Evolutionary conservation across 768 basidiomycete genomes (phyloP), one percentile per base, ranked within the genome.

Genomic region (Hygrocybe punicea): DNA sequence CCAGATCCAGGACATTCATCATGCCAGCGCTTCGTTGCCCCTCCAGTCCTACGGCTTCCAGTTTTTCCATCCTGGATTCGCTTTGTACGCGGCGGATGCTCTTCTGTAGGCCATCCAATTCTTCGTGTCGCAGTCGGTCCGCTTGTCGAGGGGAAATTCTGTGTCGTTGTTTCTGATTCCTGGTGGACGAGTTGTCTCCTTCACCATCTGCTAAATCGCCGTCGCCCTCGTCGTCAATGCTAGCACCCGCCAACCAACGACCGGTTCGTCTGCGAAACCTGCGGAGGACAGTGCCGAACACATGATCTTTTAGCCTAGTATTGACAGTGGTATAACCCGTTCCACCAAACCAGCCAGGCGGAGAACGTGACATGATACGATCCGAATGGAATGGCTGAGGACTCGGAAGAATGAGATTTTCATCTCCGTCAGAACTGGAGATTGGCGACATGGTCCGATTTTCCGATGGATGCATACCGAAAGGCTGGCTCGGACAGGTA

Each of bases 261-360:
- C 71, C 76, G 9, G 75, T 73, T 34, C 82, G 81, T 61, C 83
- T 81, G 37, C 81, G 79, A 57, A 93, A 82, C 57, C 90, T 80
- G 48, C 86, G 84, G 59, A 98, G 76, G 33, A 98, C 85, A 16
- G 91, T 89, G 58, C 84, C 89, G 68, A 99, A 96, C 46, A 99
- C 93, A 63, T 96, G 93, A 66, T 98, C 94, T 72, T 94, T 95
- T 57, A 99, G 76, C 69, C 84, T 91, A 37, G 89, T 93, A 70
- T 99, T 98, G 58, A 98, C 94, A 53, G 86, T 82, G 5, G 97
- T 98, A 13, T 90, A 92, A 1, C 96, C 96, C 2, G 87, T 90
- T 3, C 95, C 96, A 34, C 89, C 91, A 62, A 93, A 93, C 77
- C 81, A 82, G 2, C 56, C 53, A 46, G 80, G 80, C 11, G 78